phyloP scores from a whole-genome alignment of 352 stramenopile genomes.

The Pythium sp. region DNA sequence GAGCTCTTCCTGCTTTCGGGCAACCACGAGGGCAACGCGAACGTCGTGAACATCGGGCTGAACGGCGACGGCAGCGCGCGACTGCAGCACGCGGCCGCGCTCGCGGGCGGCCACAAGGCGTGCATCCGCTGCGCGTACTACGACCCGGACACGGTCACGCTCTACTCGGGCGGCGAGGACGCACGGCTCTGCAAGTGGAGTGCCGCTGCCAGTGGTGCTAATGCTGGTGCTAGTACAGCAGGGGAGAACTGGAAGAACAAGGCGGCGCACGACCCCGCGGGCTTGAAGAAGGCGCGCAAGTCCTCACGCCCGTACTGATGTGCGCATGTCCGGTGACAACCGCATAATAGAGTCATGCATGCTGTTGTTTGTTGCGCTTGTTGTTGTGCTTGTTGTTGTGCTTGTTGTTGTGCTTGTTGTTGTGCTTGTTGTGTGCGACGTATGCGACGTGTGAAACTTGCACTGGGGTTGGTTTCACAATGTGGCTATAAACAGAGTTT shows the following conservation, averaged over 20 bases:
- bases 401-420: no score
- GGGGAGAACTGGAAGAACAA: conserved; percentile 22
- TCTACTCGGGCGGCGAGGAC: conserved; percentile 88
- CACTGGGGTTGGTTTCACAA: not conserved
- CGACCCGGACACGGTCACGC: conserved; percentile 35
- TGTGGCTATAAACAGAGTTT: not conserved
- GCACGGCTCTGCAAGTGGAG: conserved; percentile 82
- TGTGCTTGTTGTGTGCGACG: no score
- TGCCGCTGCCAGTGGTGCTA: not conserved
- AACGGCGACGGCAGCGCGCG: conserved; percentile 43
- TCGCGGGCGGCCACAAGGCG: conserved; percentile 77
- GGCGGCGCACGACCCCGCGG: conserved; percentile 36
- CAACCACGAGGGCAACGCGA: conserved; percentile 75
- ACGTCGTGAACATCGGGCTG: conserved; percentile 62
- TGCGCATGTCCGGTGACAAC: not conserved
- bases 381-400: no score
- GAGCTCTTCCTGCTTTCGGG: conserved; percentile 78
- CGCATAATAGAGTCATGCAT: not conserved
- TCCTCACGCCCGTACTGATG: conserved; percentile 61
- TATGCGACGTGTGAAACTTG: not conserved
- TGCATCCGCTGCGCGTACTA: conserved; percentile 83
- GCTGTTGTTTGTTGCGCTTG: not conserved
- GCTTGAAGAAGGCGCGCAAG: conserved; percentile 73
- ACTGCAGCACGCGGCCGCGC: conserved; percentile 45
- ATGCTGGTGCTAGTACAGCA: not conserved